phyloP scores from a whole-genome alignment of 2,329 filamentous ascomycete species.

The Hypomyces perniciosus region DNA sequence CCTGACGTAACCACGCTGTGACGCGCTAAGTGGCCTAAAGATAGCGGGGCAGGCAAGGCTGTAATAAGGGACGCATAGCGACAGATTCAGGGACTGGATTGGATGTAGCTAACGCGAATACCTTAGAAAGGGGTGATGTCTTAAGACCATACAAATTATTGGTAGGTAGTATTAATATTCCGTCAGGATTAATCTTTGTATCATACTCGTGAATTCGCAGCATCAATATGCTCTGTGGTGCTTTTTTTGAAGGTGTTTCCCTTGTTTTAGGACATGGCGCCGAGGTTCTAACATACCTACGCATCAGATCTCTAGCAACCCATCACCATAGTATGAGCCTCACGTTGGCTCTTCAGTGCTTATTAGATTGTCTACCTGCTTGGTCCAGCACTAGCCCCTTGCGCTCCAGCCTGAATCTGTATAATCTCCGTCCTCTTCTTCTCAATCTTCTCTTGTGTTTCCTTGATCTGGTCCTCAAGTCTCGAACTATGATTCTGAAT shows the following conservation, averaged over 20 bases:
- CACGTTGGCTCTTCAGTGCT: not conserved
- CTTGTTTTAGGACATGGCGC: no score
- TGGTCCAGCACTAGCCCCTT: slow-evolving; percentile 33
- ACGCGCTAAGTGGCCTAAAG: not conserved
- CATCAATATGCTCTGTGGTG: no score
- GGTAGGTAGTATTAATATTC: no score
- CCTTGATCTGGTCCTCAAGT: slow-evolving; percentile 48
- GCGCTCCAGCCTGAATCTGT: slow-evolving; percentile 46
- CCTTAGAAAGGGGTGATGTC: slow-evolving; percentile 3
- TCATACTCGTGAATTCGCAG: no score
- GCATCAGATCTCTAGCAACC: no score
- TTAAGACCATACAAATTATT: not conserved
- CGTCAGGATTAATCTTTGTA: no score
- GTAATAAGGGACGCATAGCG: not conserved
- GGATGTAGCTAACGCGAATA: not conserved
- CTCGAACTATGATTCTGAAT: slow-evolving; percentile 24
- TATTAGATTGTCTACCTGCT: slow-evolving; percentile 22
- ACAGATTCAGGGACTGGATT: slow-evolving; percentile 3
- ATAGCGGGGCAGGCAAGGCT: slow-evolving; percentile 7
- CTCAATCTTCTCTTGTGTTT: slow-evolving; percentile 50
- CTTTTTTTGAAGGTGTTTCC: no score
- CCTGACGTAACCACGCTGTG: slow-evolving; percentile 3
- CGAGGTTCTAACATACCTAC: no score
- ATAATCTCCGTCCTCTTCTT: slow-evolving; percentile 56
- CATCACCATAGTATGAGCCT: not conserved